A percentile compares a stretch with the other conserved stretches of the same genome.
phyloP scores from a whole-genome alignment of 108 stramenopile species.

The Conticribra guillardii region DNA sequence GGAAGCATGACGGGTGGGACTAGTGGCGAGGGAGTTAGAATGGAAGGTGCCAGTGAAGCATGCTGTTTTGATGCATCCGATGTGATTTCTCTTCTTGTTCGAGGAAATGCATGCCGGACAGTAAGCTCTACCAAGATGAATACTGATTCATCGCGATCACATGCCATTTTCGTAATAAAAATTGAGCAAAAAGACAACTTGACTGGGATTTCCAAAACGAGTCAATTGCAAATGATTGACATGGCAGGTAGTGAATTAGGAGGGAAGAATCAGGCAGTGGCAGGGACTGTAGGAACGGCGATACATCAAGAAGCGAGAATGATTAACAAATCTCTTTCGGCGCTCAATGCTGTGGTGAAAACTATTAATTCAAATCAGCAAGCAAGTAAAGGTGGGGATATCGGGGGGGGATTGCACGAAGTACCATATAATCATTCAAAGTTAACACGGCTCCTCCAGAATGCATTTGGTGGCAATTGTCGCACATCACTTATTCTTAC shows the following conservation, averaged over 20 bases:
- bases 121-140: slow-evolving; percentile 81
- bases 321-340: slow-evolving; percentile 83
- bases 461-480: slow-evolving; percentile 91
- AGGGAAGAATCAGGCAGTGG: slow-evolving; percentile 16
- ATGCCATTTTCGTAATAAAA: slow-evolving; percentile 78
- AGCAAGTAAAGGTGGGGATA: slow-evolving; percentile 43
- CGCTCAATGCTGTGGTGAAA: slow-evolving; percentile 75
- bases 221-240: slow-evolving; percentile 81
- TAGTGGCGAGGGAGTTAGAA: slow-evolving; percentile 32
- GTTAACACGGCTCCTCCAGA: slow-evolving; percentile 75
- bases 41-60: slow-evolving; percentile 63
- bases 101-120: slow-evolving; percentile 80
- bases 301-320: slow-evolving; percentile 72
- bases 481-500: slow-evolving; percentile 82
- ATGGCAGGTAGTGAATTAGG: slow-evolving; percentile 88
- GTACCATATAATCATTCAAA: slow-evolving; percentile 77
- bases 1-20: not conserved
- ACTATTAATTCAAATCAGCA: slow-evolving; percentile 64
- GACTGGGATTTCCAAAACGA: slow-evolving; percentile 52
- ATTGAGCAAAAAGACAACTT: slow-evolving; percentile 64
- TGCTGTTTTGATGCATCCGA: slow-evolving; percentile 78
- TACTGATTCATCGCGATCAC: slow-evolving; percentile 84
- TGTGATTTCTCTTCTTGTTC: slow-evolving; percentile 66
- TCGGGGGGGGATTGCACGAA: slow-evolving; percentile 12
- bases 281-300: slow-evolving; percentile 39